Evolutionary conservation across 768 basidiomycete species (phyloP).

Genomic region (Tubosaeta brunneosetosa): DNA sequence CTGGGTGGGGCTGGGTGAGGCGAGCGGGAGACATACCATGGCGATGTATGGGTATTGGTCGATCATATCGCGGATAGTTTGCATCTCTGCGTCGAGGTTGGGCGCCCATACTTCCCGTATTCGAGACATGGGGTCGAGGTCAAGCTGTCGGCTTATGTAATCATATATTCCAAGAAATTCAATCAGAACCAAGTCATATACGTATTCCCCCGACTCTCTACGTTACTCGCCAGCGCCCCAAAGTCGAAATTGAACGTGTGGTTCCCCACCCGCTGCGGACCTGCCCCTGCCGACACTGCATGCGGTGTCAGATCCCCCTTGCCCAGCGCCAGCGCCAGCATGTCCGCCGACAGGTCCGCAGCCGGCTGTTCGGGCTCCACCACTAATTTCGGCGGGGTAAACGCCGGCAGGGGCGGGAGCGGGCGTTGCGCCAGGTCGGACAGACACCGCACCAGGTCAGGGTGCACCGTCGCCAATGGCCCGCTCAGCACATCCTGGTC

Average conservation of each 20-base stretch:
- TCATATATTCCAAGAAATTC: constrained; percentile 14
- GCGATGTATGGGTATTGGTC: constrained; percentile 92
- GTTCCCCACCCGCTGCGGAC: constrained; percentile 42
- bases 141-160: constrained; percentile 20
- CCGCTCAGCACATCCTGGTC: constrained; percentile 12
- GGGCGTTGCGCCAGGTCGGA: constrained; percentile 21
- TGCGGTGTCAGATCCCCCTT: constrained; percentile 23
- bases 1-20: constrained; percentile 3
- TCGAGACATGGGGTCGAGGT: constrained; percentile 51
- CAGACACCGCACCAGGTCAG: constrained; percentile 22
- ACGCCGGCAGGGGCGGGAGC: constrained; percentile 20
- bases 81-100: constrained; percentile 92
- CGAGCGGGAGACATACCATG: constrained; percentile 59
- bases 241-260: constrained; percentile 60
- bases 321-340: constrained; percentile 30
- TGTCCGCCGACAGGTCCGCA: constrained; percentile 28
- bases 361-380: constrained; percentile 11
- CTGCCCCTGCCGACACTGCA: constrained; percentile 15
- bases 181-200: constrained; percentile 67
- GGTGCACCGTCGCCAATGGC: constrained; percentile 23
- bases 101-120: constrained; percentile 95
- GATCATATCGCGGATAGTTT: constrained; percentile 77
- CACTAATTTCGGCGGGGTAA: constrained; percentile 16
- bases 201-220: constrained; percentile 50
- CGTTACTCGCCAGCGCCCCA: constrained; percentile 50